A percentile compares a stretch with the other conserved stretches of the same genome.
Evolutionary conservation across 2,329 filamentous ascomycete genomes (phyloP).

Genomic region (Juglanconis sp.): DNA sequence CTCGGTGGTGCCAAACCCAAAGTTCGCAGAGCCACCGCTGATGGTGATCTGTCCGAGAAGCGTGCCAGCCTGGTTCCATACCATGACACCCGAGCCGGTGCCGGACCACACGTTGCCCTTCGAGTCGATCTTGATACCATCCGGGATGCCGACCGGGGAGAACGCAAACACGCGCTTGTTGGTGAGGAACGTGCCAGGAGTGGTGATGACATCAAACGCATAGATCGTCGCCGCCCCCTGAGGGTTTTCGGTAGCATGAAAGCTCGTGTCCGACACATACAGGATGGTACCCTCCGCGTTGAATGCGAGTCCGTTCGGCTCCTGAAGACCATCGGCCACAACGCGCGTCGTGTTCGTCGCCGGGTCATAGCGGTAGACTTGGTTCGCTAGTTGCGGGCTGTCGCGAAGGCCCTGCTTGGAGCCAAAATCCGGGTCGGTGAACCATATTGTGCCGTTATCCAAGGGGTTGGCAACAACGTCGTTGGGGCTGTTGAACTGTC

Average conservation of each 20-base stretch:
- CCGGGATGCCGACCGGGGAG: constrained; percentile 12
- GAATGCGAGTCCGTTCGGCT: constrained; percentile 44
- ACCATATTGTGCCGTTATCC: constrained; percentile 42
- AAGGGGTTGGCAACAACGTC: constrained; percentile 39
- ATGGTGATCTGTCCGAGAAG: constrained; percentile 11
- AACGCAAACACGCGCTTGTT: constrained; percentile 16
- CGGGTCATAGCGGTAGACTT: constrained; percentile 47
- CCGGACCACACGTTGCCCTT: constrained; percentile 16
- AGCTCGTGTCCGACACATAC: constrained; percentile 42
- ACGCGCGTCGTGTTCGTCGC: constrained; percentile 35
- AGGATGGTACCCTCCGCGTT: constrained; percentile 39
- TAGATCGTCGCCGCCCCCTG: constrained; percentile 12
- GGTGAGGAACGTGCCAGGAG: constrained; percentile 5
- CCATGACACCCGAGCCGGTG: constrained; percentile 9
- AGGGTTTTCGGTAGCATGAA: neutral
- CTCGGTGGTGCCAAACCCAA: constrained; percentile 14
- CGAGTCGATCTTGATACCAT: constrained; percentile 13
- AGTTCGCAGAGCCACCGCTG: constrained; percentile 10
- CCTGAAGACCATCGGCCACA: constrained; percentile 44
- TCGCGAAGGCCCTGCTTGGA: constrained; percentile 43
- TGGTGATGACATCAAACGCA: constrained; percentile 1
- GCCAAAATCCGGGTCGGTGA: constrained; percentile 49
- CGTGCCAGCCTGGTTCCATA: constrained; percentile 12
- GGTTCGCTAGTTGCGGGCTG: constrained; percentile 38
- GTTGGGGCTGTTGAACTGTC: constrained; percentile 47